Base-by-base conservation (phyloP, 1,284 basidiomycete species). In the Sporisorium reilianum region DNA sequence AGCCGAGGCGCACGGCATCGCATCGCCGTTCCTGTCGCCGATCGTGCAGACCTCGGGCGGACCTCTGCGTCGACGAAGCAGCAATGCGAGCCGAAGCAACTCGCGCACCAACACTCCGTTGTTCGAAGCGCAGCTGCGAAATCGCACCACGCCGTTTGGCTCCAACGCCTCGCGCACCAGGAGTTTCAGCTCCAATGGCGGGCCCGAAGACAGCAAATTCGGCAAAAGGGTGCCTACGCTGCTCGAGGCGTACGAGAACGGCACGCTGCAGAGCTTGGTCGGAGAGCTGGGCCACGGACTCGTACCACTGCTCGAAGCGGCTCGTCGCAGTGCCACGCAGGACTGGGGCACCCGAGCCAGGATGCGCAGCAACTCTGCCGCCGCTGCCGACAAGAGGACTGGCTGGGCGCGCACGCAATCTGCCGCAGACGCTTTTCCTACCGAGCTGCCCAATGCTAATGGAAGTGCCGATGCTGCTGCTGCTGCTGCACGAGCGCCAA, bases 201-300 rank as follows among this genome's bases (percentile, higher is more conserved):
- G 70, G 12, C 74, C 65, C 2, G 64, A 64, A 40, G 62, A 73
- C 42, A 64, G 54, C 55, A 75, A 57, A 18, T 57, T 66, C 12
- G 68, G 67, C 56, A 71, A 71, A 40, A 49, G 69, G n/a, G 44
- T 72, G 16, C 69, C 66, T 0, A 70, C 77, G 5, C 41, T 82
- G 23, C 63, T 82, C 18, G 80, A 81, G 28, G 63, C 69, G 8
- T 82, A 81, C 54, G 80, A 82, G 56, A 79, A 79, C 26, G 80
- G 80, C 4, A 77, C 73, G 25, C 60, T 82, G 48, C 67, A 66
- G 23, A 62, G 68, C 28, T 20, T 81, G 46, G 57, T 71, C 14
- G 58, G 69, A 30, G 70, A 72, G 34, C 45, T 81, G 45, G 64
- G 77, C 8, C 70, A 70, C 22, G 65, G 68, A 10, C 38, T 77